Evolutionary conservation across 1,139 yeast genomes (phyloP).

Genomic region (Taiozyma sp.): DNA sequence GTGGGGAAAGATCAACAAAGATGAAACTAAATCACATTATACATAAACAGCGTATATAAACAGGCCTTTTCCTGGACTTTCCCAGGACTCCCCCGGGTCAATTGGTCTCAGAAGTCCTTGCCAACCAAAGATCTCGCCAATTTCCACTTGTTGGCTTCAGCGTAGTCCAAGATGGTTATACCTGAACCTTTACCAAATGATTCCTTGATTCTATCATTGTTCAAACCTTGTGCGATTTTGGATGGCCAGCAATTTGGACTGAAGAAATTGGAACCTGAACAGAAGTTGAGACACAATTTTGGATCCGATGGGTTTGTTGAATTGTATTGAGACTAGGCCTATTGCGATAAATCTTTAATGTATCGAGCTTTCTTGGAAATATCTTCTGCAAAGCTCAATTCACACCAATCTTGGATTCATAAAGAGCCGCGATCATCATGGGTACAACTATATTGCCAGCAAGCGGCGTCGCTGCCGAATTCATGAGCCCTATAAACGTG

Average conservation of each 20-base stretch:
- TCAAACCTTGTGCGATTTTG: slow-evolving; percentile 53
- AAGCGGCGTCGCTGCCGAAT: slow-evolving; percentile 66
- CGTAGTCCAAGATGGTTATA: slow-evolving; percentile 61
- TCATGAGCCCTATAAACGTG: slow-evolving; percentile 27
- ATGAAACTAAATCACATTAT: too few species aligned
- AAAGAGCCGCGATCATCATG: slow-evolving; percentile 60
- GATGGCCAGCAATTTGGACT: slow-evolving; percentile 75
- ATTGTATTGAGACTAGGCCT: slow-evolving; percentile 52
- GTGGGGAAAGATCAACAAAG: too few species aligned
- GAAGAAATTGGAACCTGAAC: slow-evolving; percentile 55
- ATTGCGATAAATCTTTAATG: slow-evolving; percentile 51
- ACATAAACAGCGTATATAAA: too few species aligned
- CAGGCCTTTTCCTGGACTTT: too few species aligned
- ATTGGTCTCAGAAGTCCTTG: slow-evolving; percentile 41
- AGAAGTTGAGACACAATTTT: slow-evolving; percentile 66
- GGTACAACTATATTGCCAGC: slow-evolving; percentile 65
- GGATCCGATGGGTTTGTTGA: slow-evolving; percentile 38
- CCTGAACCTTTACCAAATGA: slow-evolving; percentile 55
- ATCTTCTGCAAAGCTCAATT: slow-evolving; percentile 48
- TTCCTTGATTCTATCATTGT: slow-evolving; percentile 42
- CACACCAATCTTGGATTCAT: slow-evolving; percentile 75
- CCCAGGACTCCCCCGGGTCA: too few species aligned
- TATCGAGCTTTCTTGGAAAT: slow-evolving; percentile 54
- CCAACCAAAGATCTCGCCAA: slow-evolving; percentile 48
- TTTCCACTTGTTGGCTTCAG: slow-evolving; percentile 60